Percentiles rank a stretch among this genome's conserved stretches.
Evolutionary conservation across 140 eudicot genomes (phyloP).

Genomic region (Cichorium intybus): DNA sequence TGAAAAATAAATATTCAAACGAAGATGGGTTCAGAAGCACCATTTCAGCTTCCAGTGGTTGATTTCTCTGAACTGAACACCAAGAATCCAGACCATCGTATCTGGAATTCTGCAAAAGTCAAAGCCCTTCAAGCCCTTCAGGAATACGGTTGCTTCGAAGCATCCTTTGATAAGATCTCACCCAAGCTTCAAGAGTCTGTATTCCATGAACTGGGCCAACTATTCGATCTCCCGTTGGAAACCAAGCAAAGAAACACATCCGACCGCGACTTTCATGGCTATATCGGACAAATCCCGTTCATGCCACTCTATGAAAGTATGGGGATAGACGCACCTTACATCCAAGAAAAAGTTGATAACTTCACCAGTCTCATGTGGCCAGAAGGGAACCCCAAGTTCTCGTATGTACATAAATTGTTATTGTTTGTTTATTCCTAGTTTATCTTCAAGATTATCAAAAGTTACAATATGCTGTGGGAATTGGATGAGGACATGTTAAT

Average conservation of each 20-base stretch:
- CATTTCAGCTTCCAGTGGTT: constrained; percentile 33
- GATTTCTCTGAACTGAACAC: constrained; percentile 21
- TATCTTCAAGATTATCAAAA: not conserved
- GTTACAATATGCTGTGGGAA: not conserved
- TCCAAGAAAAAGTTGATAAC: constrained; percentile 34
- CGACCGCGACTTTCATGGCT: constrained; percentile 23
- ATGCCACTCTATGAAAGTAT: constrained; percentile 36
- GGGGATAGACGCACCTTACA: constrained; percentile 35
- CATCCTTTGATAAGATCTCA: constrained; percentile 15
- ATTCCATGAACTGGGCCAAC: constrained; percentile 6
- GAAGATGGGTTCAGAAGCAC: constrained; percentile 36
- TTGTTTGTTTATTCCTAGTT: constrained; percentile 3
- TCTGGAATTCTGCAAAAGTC: constrained; percentile 21
- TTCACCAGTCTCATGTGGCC: constrained; percentile 64
- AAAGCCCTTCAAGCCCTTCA: constrained; percentile 18
- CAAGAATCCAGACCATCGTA: constrained; percentile 4
- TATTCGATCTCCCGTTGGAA: constrained; percentile 28
- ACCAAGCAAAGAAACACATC: constrained; percentile 10
- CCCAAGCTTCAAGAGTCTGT: constrained; percentile 13
- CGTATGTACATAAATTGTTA: constrained; percentile 28
- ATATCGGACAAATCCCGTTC: constrained; percentile 29
- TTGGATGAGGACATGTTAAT: not conserved
- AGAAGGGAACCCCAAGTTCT: constrained; percentile 46
- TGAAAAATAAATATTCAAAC: constrained; percentile 6
- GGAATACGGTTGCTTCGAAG: constrained; percentile 35